Evolutionary conservation across 1,139 yeast species (phyloP), one percentile per base, ranked within the genome.

Genomic region (Sporopachydermia cereana): DNA sequence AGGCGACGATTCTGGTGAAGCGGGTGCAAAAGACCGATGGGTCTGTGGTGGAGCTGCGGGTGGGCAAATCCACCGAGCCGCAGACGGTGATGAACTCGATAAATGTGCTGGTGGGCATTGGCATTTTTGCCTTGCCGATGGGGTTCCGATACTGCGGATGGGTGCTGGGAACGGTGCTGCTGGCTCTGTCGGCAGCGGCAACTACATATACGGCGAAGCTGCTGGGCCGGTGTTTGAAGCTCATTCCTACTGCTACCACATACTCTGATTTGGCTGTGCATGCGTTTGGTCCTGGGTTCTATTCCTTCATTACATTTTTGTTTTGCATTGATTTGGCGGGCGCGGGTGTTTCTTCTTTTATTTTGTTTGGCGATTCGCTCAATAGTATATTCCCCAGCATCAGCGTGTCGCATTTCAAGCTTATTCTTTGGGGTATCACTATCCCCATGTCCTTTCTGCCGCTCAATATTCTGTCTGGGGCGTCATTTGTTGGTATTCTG

Each of bases 21-120:
- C 5, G 39, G n/a, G 39, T 34, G 9, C 39, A 34, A 21, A 34
- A 34, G 39, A 20, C 39, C 9, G 39, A 34, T n/a, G 39, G 39
- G 9, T 34, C 39, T 16, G 22, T 34, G 9, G 17, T n/a, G 7
- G 22, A 34, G 18, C 22, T 34, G 39, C 18, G 39, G 9, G 39
- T 34, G 17, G 39, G 39, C 9, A 34, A 34, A 34, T 34, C 39
- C 18, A 34, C 39, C 9, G 39, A 34, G n/a, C 39, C 39, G 5
- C 39, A 34, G 22, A 34, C 39, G 5, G n/a, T 34, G n/a, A 9
- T 34, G 9, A 83, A 84, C 55, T 76, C 88, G 2, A 74, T 82
- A 45, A 83, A 83, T 57, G 80, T 83, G 0, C 62, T 83, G 34
- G 76, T 83, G 54, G 93, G 93, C 0, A 73, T 83, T 42, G 91